These are phyloP conservation scores for Fusarium chuoi DNA, from an alignment of 2,329 filamentous ascomycete genomes.

Conservation along the genomic window DNA sequence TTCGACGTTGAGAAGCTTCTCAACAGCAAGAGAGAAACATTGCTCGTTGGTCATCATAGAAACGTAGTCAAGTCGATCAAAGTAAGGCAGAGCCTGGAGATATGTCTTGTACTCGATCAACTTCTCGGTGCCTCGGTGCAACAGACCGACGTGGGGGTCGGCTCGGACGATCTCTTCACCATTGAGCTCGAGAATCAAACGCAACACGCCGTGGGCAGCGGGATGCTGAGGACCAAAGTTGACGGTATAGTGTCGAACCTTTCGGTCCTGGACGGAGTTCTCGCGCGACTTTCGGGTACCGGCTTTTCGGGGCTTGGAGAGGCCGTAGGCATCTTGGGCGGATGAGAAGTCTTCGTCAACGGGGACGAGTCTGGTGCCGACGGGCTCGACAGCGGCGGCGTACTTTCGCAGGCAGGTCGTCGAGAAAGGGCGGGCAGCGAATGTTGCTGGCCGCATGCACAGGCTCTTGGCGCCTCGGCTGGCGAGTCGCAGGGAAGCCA, in stretches of 20 bases:
- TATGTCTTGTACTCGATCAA: constrained; percentile 99
- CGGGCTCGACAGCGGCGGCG: constrained; percentile 61
- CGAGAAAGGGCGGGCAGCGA: constrained; percentile 70
- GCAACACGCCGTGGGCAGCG: constrained; percentile 96
- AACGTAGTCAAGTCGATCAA: constrained; percentile 98
- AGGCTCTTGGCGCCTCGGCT: constrained; percentile 76
- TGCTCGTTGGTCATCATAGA: constrained; percentile 99
- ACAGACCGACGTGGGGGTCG: constrained; percentile 94
- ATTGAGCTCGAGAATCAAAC: constrained; percentile 95
- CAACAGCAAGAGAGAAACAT: constrained; percentile 92
- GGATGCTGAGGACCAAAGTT: constrained; percentile 99
- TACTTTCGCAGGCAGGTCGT: constrained; percentile 71
- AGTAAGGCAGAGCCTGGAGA: constrained; percentile 96
- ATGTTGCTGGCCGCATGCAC: constrained; percentile 61
- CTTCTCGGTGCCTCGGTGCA: constrained; percentile 98
- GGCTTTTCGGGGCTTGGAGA: constrained; percentile 55
- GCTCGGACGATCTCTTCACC: constrained; percentile 97
- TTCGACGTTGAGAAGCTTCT: constrained; percentile 97
- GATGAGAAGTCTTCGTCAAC: constrained; percentile 72
- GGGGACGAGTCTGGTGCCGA: constrained; percentile 70
- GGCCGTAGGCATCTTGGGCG: constrained; percentile 60
- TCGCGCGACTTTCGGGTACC: constrained; percentile 59
- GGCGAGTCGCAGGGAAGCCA: constrained; percentile 80
- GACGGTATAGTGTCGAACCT: constrained; percentile 98
- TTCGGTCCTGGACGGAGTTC: constrained; percentile 70